These are phyloP conservation scores for Hymenoscyphus scutula DNA, from an alignment of 2,329 filamentous ascomycete genomes.

Conservation along the genomic window DNA sequence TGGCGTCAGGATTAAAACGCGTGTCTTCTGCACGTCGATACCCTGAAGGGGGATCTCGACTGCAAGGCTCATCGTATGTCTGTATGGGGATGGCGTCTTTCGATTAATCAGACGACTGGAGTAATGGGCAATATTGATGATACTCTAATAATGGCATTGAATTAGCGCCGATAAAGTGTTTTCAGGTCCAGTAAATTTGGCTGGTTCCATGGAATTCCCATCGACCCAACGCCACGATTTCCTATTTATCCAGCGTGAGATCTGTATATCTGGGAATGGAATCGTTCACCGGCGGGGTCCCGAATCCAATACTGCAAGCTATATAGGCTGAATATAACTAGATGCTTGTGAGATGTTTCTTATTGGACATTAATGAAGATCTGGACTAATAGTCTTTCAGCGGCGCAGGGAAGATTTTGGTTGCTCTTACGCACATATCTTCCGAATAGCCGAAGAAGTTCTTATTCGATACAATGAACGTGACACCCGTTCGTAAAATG, in stretches of 20 bases:
- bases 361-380: conserved; percentile 7
- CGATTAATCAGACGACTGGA: conserved; percentile 7
- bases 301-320: conserved; percentile 1
- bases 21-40: conserved; percentile 13
- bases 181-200: neutral
- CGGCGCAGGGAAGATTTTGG: neutral
- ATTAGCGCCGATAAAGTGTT: neutral
- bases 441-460: neutral
- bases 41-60: conserved; percentile 12
- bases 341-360: neutral
- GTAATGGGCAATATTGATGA: neutral
- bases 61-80: conserved; percentile 19
- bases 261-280: conserved; percentile 1
- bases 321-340: conserved; percentile 11
- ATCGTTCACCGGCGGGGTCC: conserved; percentile 5
- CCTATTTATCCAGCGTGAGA: conserved; percentile 10
- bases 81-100: conserved; percentile 12
- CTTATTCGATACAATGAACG: neutral
- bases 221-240: conserved; percentile 14
- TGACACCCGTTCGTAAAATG: conserved; percentile 1
- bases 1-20: no score
- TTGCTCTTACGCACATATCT: neutral
- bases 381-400: no score
- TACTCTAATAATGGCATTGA: neutral
- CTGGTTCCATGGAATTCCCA: neutral